Conservation (phyloP, 139 green algal species). For the Deuterostichococcus epilithicus region DNA sequence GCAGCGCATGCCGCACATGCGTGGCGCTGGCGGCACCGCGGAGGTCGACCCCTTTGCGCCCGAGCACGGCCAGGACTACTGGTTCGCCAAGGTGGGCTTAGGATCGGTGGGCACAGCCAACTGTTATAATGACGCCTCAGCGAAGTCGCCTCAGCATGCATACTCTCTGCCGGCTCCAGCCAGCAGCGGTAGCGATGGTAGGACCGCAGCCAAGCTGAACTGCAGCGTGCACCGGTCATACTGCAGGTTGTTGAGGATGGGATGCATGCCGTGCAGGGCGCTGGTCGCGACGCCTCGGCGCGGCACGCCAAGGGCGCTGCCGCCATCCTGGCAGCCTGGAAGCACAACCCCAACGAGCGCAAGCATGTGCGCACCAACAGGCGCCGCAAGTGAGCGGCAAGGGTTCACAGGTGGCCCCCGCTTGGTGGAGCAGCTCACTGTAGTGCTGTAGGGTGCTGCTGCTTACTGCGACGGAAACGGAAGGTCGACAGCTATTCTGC, state of each 20-base stretch:
- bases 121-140: no score
- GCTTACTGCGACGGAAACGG: background rate
- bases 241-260: no score
- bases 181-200: no score
- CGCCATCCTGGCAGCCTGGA: constrained; percentile 50
- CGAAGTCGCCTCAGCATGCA: no score
- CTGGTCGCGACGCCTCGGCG: no score
- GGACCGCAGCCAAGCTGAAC: no score
- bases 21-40: no score
- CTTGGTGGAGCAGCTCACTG: background rate
- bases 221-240: no score
- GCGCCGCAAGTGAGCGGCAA: constrained; percentile 25
- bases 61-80: constrained; percentile 65
- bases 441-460: background rate
- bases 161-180: no score
- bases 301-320: constrained; percentile 21
- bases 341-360: constrained; percentile 83
- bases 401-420: background rate
- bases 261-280: background rate
- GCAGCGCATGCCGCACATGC: constrained; percentile 43
- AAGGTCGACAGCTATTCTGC: background rate
- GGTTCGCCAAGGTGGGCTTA: constrained; percentile 42
- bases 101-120: no score
- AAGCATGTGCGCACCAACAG: constrained; percentile 68
- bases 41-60: constrained; percentile 69